Percentiles rank a stretch among this genome's conserved stretches.
Conservation (phyloP, 768 basidiomycete species). For the Hypholoma sublateritium region DNA sequence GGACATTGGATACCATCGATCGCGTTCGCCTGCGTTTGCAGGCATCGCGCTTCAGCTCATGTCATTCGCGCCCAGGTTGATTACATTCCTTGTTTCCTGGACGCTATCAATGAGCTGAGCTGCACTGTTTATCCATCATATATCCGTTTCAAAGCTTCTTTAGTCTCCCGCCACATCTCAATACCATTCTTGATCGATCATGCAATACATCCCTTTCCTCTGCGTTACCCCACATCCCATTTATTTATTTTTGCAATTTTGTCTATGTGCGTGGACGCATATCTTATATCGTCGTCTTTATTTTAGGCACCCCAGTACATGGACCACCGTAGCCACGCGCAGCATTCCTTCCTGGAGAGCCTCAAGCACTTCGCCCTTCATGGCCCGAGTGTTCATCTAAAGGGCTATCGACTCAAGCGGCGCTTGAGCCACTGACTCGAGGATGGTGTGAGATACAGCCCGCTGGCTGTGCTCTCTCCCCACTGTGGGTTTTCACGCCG, state of each 20-base stretch:
- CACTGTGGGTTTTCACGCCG: too few species aligned
- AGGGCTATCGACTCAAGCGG: not conserved
- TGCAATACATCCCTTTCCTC: too few species aligned
- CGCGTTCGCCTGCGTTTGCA: not conserved
- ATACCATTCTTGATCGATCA: too few species aligned
- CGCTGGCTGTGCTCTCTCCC: not conserved
- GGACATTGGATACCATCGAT: not conserved
- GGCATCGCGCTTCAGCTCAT: too few species aligned
- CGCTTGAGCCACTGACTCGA: slow-evolving; percentile 2
- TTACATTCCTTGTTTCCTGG: too few species aligned
- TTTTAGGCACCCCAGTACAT: not conserved
- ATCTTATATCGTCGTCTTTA: not conserved
- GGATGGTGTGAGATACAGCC: not conserved
- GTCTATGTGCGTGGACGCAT: not conserved
- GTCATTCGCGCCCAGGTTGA: too few species aligned
- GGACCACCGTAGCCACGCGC: not conserved
- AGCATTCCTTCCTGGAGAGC: not conserved
- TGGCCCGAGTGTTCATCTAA: not conserved
- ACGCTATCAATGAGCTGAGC: too few species aligned
- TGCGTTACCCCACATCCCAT: too few species aligned
- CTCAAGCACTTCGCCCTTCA: slow-evolving; percentile 1
- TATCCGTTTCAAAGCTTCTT: too few species aligned
- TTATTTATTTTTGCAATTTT: too few species aligned
- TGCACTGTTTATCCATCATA: too few species aligned
- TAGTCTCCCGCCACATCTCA: too few species aligned